A percentile compares a stretch with the other conserved stretches of the same genome.
Evolutionary conservation across 768 basidiomycete genomes (phyloP).

Genomic region (Suillus clintonianus): DNA sequence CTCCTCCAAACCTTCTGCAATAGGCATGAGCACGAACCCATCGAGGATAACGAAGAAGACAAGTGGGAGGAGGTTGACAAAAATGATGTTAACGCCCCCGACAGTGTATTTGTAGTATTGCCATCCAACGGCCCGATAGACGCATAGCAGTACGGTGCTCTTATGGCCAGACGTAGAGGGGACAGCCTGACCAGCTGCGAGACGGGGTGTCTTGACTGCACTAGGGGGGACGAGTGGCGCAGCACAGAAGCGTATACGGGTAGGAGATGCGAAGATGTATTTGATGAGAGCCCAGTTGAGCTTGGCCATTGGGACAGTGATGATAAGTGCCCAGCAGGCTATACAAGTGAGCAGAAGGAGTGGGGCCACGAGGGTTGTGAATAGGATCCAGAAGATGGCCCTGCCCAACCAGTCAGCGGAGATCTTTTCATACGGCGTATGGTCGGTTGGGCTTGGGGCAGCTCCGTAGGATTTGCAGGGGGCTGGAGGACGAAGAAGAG

Average conservation of each 20-base stretch:
- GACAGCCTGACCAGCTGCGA: constrained; percentile 87
- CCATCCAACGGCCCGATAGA: constrained; percentile 85
- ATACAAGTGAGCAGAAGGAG: constrained; percentile 85
- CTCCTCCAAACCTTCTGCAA: constrained; percentile 61
- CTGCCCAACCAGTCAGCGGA: constrained; percentile 62
- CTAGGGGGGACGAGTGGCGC: constrained; percentile 58
- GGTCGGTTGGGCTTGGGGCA: constrained; percentile 31
- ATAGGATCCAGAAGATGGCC: constrained; percentile 78
- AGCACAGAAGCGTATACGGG: constrained; percentile 88
- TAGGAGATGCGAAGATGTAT: constrained; percentile 76
- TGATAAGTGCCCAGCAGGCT: constrained; percentile 92
- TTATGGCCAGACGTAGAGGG: constrained; percentile 69
- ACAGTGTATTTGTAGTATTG: constrained; percentile 99
- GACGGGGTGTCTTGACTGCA: constrained; percentile 63
- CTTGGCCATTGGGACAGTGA: constrained; percentile 98
- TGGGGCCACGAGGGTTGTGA: constrained; percentile 82
- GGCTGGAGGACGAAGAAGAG: constrained; percentile 38
- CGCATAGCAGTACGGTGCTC: constrained; percentile 91
- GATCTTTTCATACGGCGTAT: constrained; percentile 22
- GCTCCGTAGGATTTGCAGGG: constrained; percentile 68
- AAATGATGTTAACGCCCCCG: constrained; percentile 97
- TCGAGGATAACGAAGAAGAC: constrained; percentile 97
- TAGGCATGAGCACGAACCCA: constrained; percentile 76
- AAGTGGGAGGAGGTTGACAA: constrained; percentile 90
- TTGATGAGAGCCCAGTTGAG: constrained; percentile 94